Base-by-base conservation (phyloP, 306 rosid genomes). In the Vigna angularis region DNA sequence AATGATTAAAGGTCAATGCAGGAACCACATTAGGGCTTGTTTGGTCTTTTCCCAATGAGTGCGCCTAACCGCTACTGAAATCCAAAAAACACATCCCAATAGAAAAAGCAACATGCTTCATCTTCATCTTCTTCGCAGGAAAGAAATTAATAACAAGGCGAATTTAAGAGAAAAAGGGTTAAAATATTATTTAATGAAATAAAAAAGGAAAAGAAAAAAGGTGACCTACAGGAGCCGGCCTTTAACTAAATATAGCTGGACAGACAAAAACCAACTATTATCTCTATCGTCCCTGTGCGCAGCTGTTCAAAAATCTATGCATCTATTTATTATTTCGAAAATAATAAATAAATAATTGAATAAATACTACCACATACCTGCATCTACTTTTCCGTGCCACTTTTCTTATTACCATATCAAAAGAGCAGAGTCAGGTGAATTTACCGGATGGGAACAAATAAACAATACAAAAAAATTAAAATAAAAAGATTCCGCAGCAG, bases 171-270 rank as follows among this genome's bases (percentile, higher is more conserved):
- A 16, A 73, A 65, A 38, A n/a, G 0, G 3, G 17, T 7, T 9
- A 50, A 52, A 24, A 28, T 26, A 70, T 9, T 70, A 15, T 26
- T 4, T 20, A 68, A 50, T 66, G 64, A 53, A 6, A 28, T 26
- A n/a, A 40, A 40, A 9, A 6, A 9, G 9, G 56, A 30, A 44
- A 55, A 26, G 32, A 1, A 38, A 83, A 82, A 86, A 77, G 87
- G 77, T 92, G 92, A 88, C 92, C 87, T 82, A 84, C 85, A 84
- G 63, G 83, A 78, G 89, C 91, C 86, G 93, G 96, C 92, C 74
- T 88, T 86, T 89, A 92, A 91, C 97, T 90, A 89, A 88, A 89
- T 81, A 84, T 92, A 94, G 97, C 90, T 90, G 97, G 89, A 91
- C 96, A 89, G 90, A 92, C 95, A 92, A 90, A 94, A 90, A 74